Evolutionary conservation across 2,329 filamentous ascomycete genomes (phyloP).

Genomic region (Aspergillus sp.): DNA sequence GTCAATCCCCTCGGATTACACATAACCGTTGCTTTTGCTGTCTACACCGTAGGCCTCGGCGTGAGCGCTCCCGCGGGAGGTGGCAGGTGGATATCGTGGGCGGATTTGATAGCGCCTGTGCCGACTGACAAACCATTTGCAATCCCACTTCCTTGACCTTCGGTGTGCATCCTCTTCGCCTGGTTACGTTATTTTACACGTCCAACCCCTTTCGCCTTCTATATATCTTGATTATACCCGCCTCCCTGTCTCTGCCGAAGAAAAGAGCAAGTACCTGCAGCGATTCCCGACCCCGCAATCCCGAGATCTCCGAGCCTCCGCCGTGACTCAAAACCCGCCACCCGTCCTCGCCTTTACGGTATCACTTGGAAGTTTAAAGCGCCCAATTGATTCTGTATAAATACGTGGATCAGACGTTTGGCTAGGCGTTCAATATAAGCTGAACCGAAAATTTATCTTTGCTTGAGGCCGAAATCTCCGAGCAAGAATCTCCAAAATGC

Average conservation of each 20-base stretch:
- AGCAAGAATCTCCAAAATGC: conserved; percentile 27
- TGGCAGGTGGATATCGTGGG: no score
- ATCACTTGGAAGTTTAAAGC: not conserved
- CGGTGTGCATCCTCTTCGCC: conserved; percentile 1
- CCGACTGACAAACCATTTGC: conserved; percentile 22
- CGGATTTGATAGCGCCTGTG: no score
- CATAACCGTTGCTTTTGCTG: no score
- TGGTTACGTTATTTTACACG: conserved; percentile 1
- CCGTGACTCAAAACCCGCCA: conserved; percentile 12
- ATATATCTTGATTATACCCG: not conserved
- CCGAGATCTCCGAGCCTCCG: conserved; percentile 2
- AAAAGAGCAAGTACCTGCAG: not conserved
- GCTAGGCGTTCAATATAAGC: not conserved
- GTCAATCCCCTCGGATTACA: no score
- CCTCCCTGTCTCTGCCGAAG: not conserved
- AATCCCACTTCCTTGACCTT: conserved; percentile 11
- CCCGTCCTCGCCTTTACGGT: not conserved
- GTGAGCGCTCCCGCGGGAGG: no score
- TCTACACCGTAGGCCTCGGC: no score
- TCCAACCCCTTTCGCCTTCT: not conserved
- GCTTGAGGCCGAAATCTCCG: not conserved
- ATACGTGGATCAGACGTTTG: not conserved
- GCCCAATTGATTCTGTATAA: not conserved
- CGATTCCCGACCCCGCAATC: not conserved
- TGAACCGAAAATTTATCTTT: not conserved